Conservation (phyloP, 805 yeast genomes). For the Wickerhamomyces rabaulensis region DNA sequence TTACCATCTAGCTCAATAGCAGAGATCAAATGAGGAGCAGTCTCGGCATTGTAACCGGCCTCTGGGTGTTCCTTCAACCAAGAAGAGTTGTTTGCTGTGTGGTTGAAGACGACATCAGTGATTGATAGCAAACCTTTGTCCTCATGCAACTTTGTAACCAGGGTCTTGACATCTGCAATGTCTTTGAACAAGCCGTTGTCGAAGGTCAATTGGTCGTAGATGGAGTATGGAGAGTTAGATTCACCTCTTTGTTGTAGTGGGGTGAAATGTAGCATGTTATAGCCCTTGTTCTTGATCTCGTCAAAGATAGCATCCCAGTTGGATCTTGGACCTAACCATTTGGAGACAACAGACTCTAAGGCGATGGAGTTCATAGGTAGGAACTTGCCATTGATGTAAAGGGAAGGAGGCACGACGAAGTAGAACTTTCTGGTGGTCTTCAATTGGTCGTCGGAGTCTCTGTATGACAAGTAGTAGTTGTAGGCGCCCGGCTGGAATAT, state of each 20-base stretch:
- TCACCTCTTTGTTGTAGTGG: conserved; percentile 88
- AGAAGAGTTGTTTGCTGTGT: conserved; percentile 83
- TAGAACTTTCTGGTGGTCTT: conserved; percentile 55
- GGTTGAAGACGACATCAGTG: conserved; percentile 93
- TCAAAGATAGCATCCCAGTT: conserved; percentile 67
- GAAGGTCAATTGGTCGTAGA: conserved; percentile 75
- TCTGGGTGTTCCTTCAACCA: conserved; percentile 90
- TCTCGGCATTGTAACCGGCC: conserved; percentile 75
- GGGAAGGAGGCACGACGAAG: conserved; percentile 77
- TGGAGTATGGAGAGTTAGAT: conserved; percentile 90
- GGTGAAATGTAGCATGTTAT: conserved; percentile 94
- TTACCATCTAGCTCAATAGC: conserved; percentile 80
- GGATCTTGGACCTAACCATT: conserved; percentile 74
- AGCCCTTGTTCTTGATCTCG: conserved; percentile 66
- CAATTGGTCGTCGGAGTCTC: conserved; percentile 28
- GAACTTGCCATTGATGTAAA: conserved; percentile 48
- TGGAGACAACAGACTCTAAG: conserved; percentile 80
- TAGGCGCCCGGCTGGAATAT: conserved; percentile 75
- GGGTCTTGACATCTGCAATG: conserved; percentile 44
- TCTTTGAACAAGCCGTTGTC: conserved; percentile 62
- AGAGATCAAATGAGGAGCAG: conserved; percentile 83
- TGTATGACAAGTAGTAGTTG: conserved; percentile 64
- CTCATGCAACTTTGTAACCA: conserved; percentile 45
- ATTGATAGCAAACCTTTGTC: conserved; percentile 64
- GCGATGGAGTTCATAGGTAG: conserved; percentile 75